Evolutionary conservation across 805 yeast genomes (phyloP), one percentile per base, ranked within the genome.

Genomic region (Candida maltosa): DNA sequence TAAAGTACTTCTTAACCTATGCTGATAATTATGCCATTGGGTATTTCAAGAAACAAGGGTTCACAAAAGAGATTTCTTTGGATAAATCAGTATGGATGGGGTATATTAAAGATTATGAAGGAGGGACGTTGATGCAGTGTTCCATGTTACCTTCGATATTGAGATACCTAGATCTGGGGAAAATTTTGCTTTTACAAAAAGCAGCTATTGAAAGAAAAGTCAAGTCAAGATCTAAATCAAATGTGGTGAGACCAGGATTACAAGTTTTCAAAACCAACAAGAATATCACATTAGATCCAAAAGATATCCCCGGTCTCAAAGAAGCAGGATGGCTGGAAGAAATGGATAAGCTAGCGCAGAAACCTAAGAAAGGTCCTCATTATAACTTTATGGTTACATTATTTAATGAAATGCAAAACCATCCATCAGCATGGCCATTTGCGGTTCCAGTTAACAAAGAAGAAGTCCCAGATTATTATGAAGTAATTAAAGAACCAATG

Each of bases 21-120:
- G 99, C 99, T 4, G 99, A 93, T 69, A 93, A 93, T 62, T 93
- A 93, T 59, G 99, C 99, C 38, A 91, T 93, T 60, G 99, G 99
- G 2, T 93, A 91, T 60, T 93, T 93, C 72, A 91, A 91, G 52
- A 93, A 93, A 54, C 99, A 93, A 62, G 99, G 99, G 1, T 93
- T 93, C 61, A 89, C 97, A 12, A 93, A 93, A 57, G 97, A 91
- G 41, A 85, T 93, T 25, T 75, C 96, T 6, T 71, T 93, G 38
- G 93, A 91, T 24, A 83, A 81, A 45, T 76, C 78, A 33, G 73
- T 81, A 22, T 93, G 99, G 99, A 87, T 87, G 93, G 99, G 99
- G 3, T 93, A 93, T 60, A 93, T 93, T 54, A 93, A 93, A 60
- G 98, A 93, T 66, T 93, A 93, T 61, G 99, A 93, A 63, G 99